phyloP scores from a whole-genome alignment of 371 early-diverging fungal genomes.

The Dinochytrium kinnereticum region DNA sequence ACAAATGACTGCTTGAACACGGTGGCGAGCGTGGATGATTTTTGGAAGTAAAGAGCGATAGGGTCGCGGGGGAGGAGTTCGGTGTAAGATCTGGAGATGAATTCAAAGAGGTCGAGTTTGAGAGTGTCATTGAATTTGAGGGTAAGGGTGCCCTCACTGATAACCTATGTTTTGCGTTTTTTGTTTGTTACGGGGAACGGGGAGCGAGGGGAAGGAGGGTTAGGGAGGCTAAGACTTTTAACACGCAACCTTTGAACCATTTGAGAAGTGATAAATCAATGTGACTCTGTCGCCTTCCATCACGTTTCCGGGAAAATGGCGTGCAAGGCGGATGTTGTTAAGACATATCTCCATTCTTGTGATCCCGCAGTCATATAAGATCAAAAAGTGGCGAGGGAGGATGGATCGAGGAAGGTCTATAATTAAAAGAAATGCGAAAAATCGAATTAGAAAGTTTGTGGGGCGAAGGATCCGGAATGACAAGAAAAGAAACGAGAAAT shows the following conservation, averaged over 20 bases:
- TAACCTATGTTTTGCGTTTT: background rate
- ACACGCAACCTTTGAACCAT: constrained; percentile 9
- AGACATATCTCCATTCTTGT: background rate
- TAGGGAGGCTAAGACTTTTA: no score
- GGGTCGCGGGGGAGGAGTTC: constrained; percentile 4
- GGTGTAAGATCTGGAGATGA: background rate
- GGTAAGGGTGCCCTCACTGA: background rate
- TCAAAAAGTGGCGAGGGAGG: constrained; percentile 7
- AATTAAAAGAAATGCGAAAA: no score
- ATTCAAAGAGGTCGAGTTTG: constrained; percentile 12
- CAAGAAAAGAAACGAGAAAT: no score
- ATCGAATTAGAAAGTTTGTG: background rate
- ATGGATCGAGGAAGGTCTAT: constrained; percentile 9
- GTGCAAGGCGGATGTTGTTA: background rate
- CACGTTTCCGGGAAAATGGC: no score
- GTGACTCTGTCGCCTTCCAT: background rate
- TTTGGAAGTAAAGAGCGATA: background rate
- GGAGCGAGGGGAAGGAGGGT: no score
- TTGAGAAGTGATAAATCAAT: background rate
- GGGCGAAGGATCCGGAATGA: no score
- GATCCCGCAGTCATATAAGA: background rate
- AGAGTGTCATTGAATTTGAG: background rate
- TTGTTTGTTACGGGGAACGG: no score
- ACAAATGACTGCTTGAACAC: background rate
- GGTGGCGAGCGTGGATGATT: background rate